A percentile compares a stretch with the other conserved stretches of the same genome.
Conservation (phyloP, 1,139 yeast species). For the Suhomyces guaymorum region DNA sequence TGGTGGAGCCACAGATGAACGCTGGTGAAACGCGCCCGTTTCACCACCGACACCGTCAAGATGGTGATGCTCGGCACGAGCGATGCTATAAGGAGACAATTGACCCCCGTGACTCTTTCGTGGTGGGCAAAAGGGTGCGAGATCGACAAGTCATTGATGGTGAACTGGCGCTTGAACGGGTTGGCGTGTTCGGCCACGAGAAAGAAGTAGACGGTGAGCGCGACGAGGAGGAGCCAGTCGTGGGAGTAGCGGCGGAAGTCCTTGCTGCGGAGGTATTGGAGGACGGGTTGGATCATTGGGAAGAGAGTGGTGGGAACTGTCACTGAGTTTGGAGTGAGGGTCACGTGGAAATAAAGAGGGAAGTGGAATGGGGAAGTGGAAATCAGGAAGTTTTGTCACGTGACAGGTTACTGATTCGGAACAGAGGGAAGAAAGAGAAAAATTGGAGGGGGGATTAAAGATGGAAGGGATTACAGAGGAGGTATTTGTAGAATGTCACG, state of each 20-base stretch:
- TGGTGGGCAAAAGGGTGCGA: constrained; percentile 71
- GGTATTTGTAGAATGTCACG: too few relatives aligned
- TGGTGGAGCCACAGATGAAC: constrained; percentile 25
- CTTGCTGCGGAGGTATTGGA: constrained; percentile 16
- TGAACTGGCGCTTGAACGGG: constrained; percentile 27
- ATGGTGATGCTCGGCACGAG: constrained; percentile 44
- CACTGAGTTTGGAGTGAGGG: neutral
- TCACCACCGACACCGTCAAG: constrained; percentile 30
- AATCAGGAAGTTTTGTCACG: too few relatives aligned
- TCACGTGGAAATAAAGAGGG: neutral
- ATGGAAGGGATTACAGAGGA: too few relatives aligned
- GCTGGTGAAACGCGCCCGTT: constrained; percentile 16
- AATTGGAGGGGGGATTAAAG: too few relatives aligned
- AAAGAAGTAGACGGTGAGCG: constrained; percentile 33
- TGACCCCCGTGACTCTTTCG: constrained; percentile 55
- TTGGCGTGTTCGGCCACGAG: constrained; percentile 38
- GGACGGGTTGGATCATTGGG: constrained; percentile 13
- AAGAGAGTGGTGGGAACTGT: neutral
- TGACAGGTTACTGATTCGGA: too few relatives aligned
- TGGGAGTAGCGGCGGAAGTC: constrained; percentile 22
- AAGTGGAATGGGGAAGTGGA: too few relatives aligned
- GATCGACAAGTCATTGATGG: constrained; percentile 40
- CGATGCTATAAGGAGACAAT: constrained; percentile 34
- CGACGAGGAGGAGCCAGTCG: constrained; percentile 39
- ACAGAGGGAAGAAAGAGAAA: too few relatives aligned